Conservation (phyloP, 495 filamentous ascomycete genomes). For the Talaromyces adpressus region DNA sequence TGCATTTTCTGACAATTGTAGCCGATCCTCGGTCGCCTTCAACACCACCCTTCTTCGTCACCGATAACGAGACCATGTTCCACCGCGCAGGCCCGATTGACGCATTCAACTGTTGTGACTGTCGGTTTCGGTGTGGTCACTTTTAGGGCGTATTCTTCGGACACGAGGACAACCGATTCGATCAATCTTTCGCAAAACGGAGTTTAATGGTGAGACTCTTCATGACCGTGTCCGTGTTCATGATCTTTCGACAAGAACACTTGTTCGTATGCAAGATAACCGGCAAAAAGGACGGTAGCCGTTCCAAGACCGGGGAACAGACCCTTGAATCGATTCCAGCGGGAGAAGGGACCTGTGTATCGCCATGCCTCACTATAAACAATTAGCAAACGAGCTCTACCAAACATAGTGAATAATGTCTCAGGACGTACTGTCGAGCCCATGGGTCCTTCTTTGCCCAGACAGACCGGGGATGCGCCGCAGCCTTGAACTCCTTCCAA, state of each 20-base stretch:
- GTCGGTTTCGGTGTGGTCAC: background rate
- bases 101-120: background rate
- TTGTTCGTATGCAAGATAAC: conserved; percentile 83
- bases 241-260: conserved; percentile 75
- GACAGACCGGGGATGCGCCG: conserved; percentile 51
- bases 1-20: background rate
- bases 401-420: background rate
- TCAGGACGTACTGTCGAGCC: conserved; percentile 57
- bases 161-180: background rate
- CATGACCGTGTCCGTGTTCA: conserved; percentile 37
- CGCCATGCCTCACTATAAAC: conserved; percentile 80
- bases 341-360: conserved; percentile 81
- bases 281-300: conserved; percentile 82
- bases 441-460: conserved; percentile 74
- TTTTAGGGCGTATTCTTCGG: background rate
- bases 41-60: background rate
- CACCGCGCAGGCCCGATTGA: background rate
- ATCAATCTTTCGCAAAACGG: background rate
- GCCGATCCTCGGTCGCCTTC: background rate
- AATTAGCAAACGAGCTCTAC: background rate
- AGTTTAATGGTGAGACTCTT: conserved; percentile 37
- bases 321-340: conserved; percentile 79
- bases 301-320: conserved; percentile 87
- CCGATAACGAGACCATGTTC: background rate
- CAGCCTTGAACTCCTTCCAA: conserved; percentile 59